Percentiles rank a stretch among this genome's conserved stretches.
phyloP scores from a whole-genome alignment of 768 basidiomycete species.

The Rhizopogon sp. region DNA sequence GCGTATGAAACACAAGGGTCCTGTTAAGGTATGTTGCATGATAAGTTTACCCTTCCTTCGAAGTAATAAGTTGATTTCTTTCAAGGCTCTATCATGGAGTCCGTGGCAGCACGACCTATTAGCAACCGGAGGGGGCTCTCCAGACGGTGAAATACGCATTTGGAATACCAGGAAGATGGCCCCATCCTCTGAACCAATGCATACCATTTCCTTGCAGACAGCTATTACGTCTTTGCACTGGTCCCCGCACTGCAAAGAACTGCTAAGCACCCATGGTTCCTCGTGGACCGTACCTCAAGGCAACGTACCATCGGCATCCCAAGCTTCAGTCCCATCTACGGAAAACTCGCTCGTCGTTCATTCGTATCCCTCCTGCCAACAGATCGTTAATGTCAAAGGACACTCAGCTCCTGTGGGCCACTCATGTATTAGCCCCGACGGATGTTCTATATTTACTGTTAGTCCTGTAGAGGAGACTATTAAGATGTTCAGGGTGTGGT shows the following conservation, averaged over 20 bases:
- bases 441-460: conserved; percentile 59
- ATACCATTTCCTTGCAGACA: conserved; percentile 38
- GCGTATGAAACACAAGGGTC: conserved; percentile 38
- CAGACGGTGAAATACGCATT: conserved; percentile 53
- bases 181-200: conserved; percentile 41
- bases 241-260: conserved; percentile 78
- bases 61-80: not conserved
- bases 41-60: not conserved
- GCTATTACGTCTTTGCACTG: conserved; percentile 60
- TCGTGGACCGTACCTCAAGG: conserved; percentile 21
- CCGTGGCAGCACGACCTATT: conserved; percentile 67
- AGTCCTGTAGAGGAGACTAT: conserved; percentile 62
- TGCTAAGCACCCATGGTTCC: conserved; percentile 73
- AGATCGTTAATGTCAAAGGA: conserved; percentile 52
- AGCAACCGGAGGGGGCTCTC: conserved; percentile 62
- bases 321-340: conserved; percentile 14
- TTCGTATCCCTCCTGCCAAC: conserved; percentile 47
- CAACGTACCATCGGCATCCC: conserved; percentile 12
- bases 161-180: conserved; percentile 41
- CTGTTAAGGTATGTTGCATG: conserved; percentile 34
- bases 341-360: conserved; percentile 45
- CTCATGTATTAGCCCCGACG: conserved; percentile 59
- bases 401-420: conserved; percentile 52
- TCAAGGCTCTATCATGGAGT: conserved; percentile 68
- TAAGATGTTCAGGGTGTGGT: conserved; percentile 73